A percentile compares a stretch with the other conserved stretches of the same genome.
These are phyloP conservation scores for Sporobolomyces roseus DNA, from an alignment of 768 basidiomycete species.

Conservation along the genomic window DNA sequence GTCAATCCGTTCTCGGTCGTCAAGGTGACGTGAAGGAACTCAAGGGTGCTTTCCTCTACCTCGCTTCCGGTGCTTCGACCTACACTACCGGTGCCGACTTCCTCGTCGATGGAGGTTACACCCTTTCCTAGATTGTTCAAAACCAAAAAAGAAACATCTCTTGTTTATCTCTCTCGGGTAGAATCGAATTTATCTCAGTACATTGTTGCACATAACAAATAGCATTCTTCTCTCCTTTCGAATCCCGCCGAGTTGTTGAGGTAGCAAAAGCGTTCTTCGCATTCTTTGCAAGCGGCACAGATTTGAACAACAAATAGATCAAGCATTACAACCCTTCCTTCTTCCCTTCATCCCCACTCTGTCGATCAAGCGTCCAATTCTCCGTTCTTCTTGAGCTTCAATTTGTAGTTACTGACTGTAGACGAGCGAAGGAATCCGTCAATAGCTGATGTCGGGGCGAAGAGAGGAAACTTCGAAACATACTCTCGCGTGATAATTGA, in stretches of 20 bases:
- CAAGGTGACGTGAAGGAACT: constrained; percentile 36
- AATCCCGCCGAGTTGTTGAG: too few species aligned
- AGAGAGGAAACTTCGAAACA: not conserved
- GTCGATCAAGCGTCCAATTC: not conserved
- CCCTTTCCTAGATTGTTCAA: constrained; percentile 28
- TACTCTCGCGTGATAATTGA: constrained; percentile 41
- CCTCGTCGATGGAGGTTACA: constrained; percentile 35
- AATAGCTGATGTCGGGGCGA: not conserved
- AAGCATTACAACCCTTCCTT: not conserved
- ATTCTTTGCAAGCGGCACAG: too few species aligned
- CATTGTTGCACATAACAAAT: too few species aligned
- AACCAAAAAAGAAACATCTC: too few species aligned
- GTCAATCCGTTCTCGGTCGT: constrained; percentile 36
- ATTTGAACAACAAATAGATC: too few species aligned
- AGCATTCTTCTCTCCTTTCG: too few species aligned
- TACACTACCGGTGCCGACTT: constrained; percentile 49
- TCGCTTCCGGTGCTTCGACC: constrained; percentile 48
- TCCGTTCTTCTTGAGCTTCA: constrained; percentile 30
- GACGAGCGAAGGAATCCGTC: not conserved
- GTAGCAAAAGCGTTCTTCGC: too few species aligned
- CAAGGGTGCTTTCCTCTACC: constrained; percentile 45
- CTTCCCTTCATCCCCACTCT: not conserved
- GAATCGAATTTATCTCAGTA: too few species aligned
- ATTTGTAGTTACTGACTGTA: constrained; percentile 32
- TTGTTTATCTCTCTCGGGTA: too few species aligned